Conservation (phyloP, 1,139 yeast species). For the Ogataea hybrid region DNA sequence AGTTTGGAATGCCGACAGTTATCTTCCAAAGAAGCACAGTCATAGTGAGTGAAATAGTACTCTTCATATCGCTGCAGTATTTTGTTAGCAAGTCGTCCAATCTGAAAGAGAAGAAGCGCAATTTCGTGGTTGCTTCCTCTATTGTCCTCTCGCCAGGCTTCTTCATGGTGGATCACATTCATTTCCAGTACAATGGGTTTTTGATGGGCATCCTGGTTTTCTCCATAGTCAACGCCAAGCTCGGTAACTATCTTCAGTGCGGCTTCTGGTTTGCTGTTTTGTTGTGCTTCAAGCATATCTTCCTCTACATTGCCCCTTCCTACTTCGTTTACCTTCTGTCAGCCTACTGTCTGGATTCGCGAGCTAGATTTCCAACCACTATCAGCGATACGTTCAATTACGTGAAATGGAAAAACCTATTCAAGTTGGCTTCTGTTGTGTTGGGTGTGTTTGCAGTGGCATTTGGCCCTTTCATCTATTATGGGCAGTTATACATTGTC, state of each 20-base stretch:
- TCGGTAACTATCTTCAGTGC: slow-evolving; percentile 54
- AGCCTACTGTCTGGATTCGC: slow-evolving; percentile 58
- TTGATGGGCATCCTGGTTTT: slow-evolving; percentile 80
- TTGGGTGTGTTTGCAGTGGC: slow-evolving; percentile 61
- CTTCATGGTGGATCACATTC: slow-evolving; percentile 85
- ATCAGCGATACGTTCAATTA: slow-evolving; percentile 36
- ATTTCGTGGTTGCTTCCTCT: slow-evolving; percentile 79
- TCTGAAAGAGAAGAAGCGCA: slow-evolving; percentile 40
- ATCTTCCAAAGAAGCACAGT: slow-evolving; percentile 83
- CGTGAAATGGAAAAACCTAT: slow-evolving; percentile 56
- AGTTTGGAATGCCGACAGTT: slow-evolving; percentile 74
- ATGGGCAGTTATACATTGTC: slow-evolving; percentile 63
- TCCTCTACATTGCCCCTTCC: slow-evolving; percentile 91
- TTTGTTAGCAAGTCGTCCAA: slow-evolving; percentile 53
- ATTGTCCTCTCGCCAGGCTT: slow-evolving; percentile 87
- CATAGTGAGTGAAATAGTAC: slow-evolving; percentile 67
- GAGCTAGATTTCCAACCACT: slow-evolving; percentile 15
- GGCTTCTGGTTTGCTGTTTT: slow-evolving; percentile 75
- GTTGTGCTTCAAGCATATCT: slow-evolving; percentile 92
- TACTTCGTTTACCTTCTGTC: slow-evolving; percentile 78
- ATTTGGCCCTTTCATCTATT: slow-evolving; percentile 76
- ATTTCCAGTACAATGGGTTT: slow-evolving; percentile 93
- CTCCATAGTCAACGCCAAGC: slow-evolving; percentile 69
- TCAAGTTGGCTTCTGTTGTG: slow-evolving; percentile 68
- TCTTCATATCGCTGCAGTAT: slow-evolving; percentile 71